Evolutionary conservation across 2,329 filamentous ascomycete genomes (phyloP).

Genomic region (Metarhizium anisopliae): DNA sequence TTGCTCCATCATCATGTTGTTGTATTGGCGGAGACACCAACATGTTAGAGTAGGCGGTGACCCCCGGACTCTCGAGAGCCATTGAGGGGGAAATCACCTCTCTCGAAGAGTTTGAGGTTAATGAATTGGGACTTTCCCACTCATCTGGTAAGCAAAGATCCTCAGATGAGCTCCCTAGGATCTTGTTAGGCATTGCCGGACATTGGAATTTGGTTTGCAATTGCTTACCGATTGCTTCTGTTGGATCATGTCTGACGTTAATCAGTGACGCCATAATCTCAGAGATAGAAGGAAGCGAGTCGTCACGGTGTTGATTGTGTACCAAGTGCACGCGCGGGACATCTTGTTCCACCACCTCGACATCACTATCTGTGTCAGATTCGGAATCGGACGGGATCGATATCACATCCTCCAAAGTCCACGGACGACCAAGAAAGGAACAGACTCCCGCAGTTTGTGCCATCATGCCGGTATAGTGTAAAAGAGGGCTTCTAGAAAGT

Average conservation of each 20-base stretch:
- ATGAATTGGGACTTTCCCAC: neutral
- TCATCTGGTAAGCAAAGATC: neutral
- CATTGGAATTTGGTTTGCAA: neutral
- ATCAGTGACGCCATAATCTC: neutral
- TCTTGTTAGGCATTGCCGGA: neutral
- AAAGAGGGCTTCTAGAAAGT: neutral
- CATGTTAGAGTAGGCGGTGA: neutral
- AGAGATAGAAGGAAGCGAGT: constrained; percentile 2
- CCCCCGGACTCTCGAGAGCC: neutral
- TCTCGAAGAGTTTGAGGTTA: neutral
- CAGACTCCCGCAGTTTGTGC: neutral
- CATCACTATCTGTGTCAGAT: neutral
- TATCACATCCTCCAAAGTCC: neutral
- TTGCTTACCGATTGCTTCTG: neutral
- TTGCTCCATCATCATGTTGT: neutral
- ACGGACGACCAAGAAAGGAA: neutral
- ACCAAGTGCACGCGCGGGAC: neutral
- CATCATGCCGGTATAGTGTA: neutral
- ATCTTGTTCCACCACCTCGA: neutral
- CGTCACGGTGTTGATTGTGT: neutral
- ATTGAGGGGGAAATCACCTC: neutral
- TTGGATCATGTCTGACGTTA: neutral
- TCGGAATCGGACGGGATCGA: constrained; percentile 1
- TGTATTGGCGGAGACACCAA: neutral
- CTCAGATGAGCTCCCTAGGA: neutral